phyloP scores from a whole-genome alignment of 2,329 filamentous ascomycete species.

The Neofusicoccum ribis region DNA sequence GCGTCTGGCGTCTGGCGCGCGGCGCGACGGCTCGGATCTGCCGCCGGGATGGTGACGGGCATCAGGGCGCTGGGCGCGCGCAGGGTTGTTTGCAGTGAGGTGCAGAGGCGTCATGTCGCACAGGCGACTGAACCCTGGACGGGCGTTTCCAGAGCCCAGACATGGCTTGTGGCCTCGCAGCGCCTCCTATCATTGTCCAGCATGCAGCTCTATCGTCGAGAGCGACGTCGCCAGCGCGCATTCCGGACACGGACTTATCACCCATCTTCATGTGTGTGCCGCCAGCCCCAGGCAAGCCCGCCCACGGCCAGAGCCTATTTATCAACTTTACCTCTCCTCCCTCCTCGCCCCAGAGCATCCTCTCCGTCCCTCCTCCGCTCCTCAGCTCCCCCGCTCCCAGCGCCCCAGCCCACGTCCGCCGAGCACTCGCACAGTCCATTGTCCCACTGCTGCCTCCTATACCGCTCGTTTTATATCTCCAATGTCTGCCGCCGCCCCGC shows the following conservation, averaged over 20 bases:
- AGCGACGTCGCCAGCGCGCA: slow-evolving; percentile 8
- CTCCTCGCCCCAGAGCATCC: background rate
- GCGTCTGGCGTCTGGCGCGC: background rate
- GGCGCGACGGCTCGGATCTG: slow-evolving; percentile 4
- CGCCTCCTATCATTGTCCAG: slow-evolving; percentile 19
- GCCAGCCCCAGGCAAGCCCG: slow-evolving; percentile 8
- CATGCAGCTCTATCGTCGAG: slow-evolving; percentile 14
- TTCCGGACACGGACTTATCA: slow-evolving; percentile 14
- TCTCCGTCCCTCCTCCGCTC: background rate
- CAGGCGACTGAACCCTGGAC: slow-evolving; percentile 14
- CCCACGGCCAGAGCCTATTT: background rate
- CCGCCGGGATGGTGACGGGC: slow-evolving; percentile 11
- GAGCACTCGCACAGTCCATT: background rate
- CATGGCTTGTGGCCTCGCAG: slow-evolving; percentile 14
- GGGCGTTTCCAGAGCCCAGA: slow-evolving; percentile 16
- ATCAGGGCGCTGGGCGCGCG: background rate
- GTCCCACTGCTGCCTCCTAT: background rate
- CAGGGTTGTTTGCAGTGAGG: slow-evolving; percentile 17
- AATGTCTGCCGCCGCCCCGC: slow-evolving; percentile 16
- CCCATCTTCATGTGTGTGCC: slow-evolving; percentile 13
- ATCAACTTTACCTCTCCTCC: background rate
- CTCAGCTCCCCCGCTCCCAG: background rate
- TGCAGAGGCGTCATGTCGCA: slow-evolving; percentile 18
- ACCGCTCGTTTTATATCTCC: background rate
- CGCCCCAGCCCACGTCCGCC: background rate